Evolutionary conservation across 1,139 yeast species (phyloP), one percentile per base, ranked within the genome.

Genomic region (Ogataea hybrid): DNA sequence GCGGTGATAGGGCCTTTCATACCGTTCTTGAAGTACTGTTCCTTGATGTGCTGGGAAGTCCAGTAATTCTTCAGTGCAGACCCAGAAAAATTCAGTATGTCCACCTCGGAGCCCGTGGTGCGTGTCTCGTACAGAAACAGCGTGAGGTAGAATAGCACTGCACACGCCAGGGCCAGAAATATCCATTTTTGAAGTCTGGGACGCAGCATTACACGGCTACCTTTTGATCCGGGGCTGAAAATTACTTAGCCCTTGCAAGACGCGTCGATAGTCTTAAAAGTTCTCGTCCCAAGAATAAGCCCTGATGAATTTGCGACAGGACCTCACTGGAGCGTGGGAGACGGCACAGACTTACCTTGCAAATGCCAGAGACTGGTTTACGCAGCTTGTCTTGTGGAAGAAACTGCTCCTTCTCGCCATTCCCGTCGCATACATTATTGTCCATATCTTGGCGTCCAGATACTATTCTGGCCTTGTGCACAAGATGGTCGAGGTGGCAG

Each of bases 401-500:
- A 42, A 37, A 28, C n/a, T 41, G 5, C 20, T 29, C 17, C 10
- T 46, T 6, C 15, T 32, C 11, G 14, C 35, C 9, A 22, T 42
- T 27, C 35, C 32, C 9, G 22, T 29, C 12, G 23, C 17, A 5
- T 29, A 17, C 18, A 6, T 39, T 7, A 16, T 28, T 5, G 20
- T 32, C 7, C 39, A 42, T 15, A 27, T 46, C 3, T 20, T 22
- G 8, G 25, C 37, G 9, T 6, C 43, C 6, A 17, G 30, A 12
- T 33, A 49, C 31, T 39, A 45, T 31, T 16, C 17, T 20, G 29
- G 28, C n/a, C 38, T 56, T 3, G 30, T 57, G 2, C 31, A 41
- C 10, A 28, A 34, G 9, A 32, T 54, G 25, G 48, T 47, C 2
- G 18, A 36, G 0, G 22, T 44, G 11, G 51, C 62, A 6, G 49